Evolutionary conservation across 176 grass and related monocot species (phyloP).

Genomic region (Microstegium vimineum): DNA sequence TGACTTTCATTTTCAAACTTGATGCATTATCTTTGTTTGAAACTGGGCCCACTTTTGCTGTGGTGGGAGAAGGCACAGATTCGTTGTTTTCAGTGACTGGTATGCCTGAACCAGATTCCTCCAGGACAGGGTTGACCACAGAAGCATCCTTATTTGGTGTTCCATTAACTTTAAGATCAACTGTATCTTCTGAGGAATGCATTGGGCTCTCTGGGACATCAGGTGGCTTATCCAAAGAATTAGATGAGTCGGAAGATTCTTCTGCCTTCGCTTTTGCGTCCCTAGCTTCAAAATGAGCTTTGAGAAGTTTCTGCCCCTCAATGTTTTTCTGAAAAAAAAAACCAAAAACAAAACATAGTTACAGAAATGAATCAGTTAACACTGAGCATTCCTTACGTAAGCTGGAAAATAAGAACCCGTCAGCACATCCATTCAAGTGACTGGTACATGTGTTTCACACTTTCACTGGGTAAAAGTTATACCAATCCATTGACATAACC

Average conservation of each 20-base stretch:
- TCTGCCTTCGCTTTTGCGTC: conserved; percentile 33
- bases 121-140: not conserved
- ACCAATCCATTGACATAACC: not conserved
- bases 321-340: conserved; percentile 46
- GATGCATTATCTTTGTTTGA: conserved; percentile 32
- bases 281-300: conserved; percentile 57
- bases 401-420: not conserved
- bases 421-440: not conserved
- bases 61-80: conserved; percentile 18
- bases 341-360: conserved; percentile 12
- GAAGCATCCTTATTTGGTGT: conserved; percentile 26
- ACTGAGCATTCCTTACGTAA: not conserved
- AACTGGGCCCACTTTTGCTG: conserved; percentile 21
- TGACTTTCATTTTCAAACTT: conserved; percentile 26
- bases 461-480: not conserved
- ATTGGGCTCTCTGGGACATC: conserved; percentile 22
- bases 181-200: conserved; percentile 28
- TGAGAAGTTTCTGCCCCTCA: conserved; percentile 53
- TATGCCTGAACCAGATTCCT: conserved; percentile 33
- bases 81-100: conserved; percentile 12
- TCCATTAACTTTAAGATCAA: conserved; percentile 27
- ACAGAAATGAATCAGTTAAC: conserved; percentile 16
- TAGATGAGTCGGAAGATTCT: conserved; percentile 51
- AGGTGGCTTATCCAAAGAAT: conserved; percentile 48
- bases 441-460: not conserved